phyloP scores from a whole-genome alignment of 768 basidiomycete genomes.

The Mrakia blollopis region DNA sequence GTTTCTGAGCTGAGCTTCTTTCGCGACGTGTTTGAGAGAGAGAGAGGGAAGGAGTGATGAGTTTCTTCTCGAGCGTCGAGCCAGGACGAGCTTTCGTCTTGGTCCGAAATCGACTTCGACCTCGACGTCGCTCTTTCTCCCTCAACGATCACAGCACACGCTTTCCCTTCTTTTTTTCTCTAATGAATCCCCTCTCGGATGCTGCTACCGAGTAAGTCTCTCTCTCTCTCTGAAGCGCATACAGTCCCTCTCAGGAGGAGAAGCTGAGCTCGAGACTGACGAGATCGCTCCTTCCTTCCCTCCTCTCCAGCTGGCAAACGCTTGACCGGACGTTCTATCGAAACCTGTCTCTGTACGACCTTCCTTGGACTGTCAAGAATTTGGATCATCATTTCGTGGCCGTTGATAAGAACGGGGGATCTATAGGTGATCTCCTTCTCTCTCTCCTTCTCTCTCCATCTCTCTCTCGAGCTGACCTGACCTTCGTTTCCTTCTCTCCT shows the following conservation, averaged over 20 bases:
- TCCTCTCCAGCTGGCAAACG: constrained; percentile 23
- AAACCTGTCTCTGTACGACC: constrained; percentile 18
- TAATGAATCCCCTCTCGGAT: constrained; percentile 6
- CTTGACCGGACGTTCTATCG: constrained; percentile 32
- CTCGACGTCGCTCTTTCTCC: neutral
- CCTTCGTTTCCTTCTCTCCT: neutral
- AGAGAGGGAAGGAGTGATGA: too few species aligned
- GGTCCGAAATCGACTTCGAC: neutral
- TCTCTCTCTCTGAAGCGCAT: neutral
- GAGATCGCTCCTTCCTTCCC: neutral
- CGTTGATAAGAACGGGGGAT: constrained; percentile 20
- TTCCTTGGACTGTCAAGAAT: constrained; percentile 12
- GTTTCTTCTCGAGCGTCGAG: too few species aligned
- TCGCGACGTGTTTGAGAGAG: too few species aligned
- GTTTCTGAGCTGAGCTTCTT: neutral
- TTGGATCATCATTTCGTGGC: constrained; percentile 15
- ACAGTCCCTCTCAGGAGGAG: neutral
- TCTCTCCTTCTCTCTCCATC: neutral
- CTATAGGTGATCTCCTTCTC: neutral
- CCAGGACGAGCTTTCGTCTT: neutral
- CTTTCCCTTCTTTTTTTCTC: neutral
- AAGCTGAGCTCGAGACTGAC: neutral
- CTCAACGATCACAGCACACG: neutral
- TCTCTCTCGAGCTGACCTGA: neutral
- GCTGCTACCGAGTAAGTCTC: constrained; percentile 10